Conservation (phyloP, 768 basidiomycete genomes). For the Pisolithus marmoratus region DNA sequence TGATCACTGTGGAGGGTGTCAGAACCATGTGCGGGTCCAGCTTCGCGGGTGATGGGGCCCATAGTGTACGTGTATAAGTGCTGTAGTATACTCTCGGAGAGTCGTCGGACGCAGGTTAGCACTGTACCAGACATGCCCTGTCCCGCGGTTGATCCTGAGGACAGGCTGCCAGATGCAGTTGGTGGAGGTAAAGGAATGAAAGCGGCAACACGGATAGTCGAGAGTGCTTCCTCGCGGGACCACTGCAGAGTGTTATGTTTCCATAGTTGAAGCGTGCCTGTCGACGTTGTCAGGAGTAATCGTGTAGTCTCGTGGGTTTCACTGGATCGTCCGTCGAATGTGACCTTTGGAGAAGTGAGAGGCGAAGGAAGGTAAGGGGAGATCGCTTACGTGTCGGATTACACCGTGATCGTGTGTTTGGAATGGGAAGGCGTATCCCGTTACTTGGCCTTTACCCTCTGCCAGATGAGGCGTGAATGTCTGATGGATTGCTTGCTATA, state of each 20-base stretch:
- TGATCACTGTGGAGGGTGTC: slow-evolving; percentile 56
- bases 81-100: background rate
- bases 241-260: slow-evolving; percentile 54
- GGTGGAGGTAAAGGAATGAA: slow-evolving; percentile 76
- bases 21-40: slow-evolving; percentile 1
- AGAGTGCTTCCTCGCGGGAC: slow-evolving; percentile 77
- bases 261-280: slow-evolving; percentile 76
- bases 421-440: slow-evolving; percentile 57
- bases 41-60: slow-evolving; percentile 14
- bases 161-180: slow-evolving; percentile 1
- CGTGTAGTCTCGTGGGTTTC: slow-evolving; percentile 34
- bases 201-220: slow-evolving; percentile 55
- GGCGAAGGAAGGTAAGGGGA: slow-evolving; percentile 10
- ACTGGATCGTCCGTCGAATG: slow-evolving; percentile 44
- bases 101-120: background rate
- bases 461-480: slow-evolving; percentile 45
- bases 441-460: slow-evolving; percentile 40
- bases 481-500: slow-evolving; percentile 50
- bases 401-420: slow-evolving; percentile 61
- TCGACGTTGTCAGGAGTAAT: slow-evolving; percentile 60
- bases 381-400: slow-evolving; percentile 51
- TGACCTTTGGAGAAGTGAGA: slow-evolving; percentile 32
- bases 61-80: slow-evolving; percentile 30
- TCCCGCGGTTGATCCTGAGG: background rate
- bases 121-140: background rate